Evolutionary conservation across 495 filamentous ascomycete species (phyloP), one percentile per base, ranked within the genome.

Genomic region (Alectoria sarmentosa): DNA sequence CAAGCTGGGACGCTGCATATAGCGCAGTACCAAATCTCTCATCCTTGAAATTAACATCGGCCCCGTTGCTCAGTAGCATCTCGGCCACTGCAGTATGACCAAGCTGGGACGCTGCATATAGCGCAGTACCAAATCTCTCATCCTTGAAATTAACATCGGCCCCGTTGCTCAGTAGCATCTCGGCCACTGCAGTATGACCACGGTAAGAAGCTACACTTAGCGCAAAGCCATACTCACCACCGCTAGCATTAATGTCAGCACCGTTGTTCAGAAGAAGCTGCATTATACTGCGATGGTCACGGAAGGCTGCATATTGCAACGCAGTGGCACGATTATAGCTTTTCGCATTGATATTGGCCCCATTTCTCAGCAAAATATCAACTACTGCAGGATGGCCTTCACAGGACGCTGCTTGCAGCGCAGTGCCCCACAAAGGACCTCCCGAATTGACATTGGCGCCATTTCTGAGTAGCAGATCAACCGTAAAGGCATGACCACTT

Each of bases 281-380:
- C 4, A 23, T 4, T 13, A 15, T 17, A 30, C 7, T n/a, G 13
- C 11, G n/a, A 1, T 34, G 46, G 0, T 0, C 30, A 0, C 11
- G 0, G 11, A 19, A 55, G 21, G 61, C 61, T 26, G 21, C 0
- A 7, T 13, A 5, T 21, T n/a, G n/a, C n/a, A 63, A 26, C 8
- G 61, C 61, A 34, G 7, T 41, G 36, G 5, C 36, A 10, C 14
- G 14, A 13, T n/a, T 17, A 19, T 0, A 15, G n/a, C 11, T 1
- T 15, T 26, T 32, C 11, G 42, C 42, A 44, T 44, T 44, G 19
- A 44, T 19, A n/a, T 44, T 9, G n/a, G 42, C 42, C 4, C 42
- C 42, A 3, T n/a, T 44, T 4, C 9, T 4, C 6, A 26, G 46
- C 9, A 49, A 23, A 1, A 26, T 23, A 4, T 37, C 5, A 3